Conservation (phyloP, 2,329 filamentous ascomycete species). For the Colletotrichum filicis region DNA sequence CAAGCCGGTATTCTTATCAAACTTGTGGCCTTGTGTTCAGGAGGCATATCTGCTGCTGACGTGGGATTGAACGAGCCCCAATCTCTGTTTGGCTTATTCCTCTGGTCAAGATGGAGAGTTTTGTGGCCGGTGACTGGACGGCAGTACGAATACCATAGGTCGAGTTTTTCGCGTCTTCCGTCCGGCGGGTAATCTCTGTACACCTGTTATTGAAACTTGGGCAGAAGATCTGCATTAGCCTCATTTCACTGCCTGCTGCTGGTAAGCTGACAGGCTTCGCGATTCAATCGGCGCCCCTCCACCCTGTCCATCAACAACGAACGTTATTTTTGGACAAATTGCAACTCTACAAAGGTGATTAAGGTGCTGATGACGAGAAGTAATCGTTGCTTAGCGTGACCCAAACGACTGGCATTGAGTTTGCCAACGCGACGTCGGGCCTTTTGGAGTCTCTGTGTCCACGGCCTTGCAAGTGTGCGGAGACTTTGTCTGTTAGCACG, state of each 20-base stretch:
- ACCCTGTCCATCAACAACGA: background rate
- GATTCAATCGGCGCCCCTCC: background rate
- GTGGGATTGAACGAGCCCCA: background rate
- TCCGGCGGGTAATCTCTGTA: background rate
- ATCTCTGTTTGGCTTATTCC: background rate
- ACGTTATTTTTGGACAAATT: background rate
- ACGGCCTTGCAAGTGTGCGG: background rate
- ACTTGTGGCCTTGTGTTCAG: background rate
- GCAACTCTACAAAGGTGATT: background rate
- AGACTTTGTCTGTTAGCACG: background rate
- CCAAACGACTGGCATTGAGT: conserved; percentile 25
- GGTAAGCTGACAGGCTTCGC: conserved; percentile 24
- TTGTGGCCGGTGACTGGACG: background rate
- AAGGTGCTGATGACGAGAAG: background rate
- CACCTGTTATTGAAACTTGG: background rate
- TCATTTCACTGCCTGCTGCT: background rate
- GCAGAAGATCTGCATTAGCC: conserved; percentile 8
- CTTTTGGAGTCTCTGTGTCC: background rate
- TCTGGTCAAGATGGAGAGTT: background rate
- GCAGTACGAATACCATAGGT: background rate
- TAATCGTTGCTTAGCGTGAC: conserved; percentile 2
- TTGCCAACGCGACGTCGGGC: conserved; percentile 14
- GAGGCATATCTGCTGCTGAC: conserved; percentile 8
- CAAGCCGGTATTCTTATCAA: background rate
- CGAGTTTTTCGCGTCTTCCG: background rate